phyloP scores from a whole-genome alignment of 2,329 filamentous ascomycete genomes.

The Colletotrichum falcatum region DNA sequence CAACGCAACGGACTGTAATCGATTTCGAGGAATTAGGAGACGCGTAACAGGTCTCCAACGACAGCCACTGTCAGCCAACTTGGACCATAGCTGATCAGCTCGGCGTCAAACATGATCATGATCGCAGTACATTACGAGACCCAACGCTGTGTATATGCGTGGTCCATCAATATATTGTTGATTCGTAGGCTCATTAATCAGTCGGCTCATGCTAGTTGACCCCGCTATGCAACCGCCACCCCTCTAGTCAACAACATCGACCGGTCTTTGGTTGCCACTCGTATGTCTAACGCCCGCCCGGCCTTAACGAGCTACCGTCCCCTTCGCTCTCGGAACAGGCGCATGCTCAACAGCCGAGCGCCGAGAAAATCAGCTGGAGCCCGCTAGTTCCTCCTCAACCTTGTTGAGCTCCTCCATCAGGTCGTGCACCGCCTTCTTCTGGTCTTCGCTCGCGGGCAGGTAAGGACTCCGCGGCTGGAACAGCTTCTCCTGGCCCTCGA shows the following conservation, averaged over 20 bases:
- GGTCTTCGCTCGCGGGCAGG: slow-evolving; percentile 58
- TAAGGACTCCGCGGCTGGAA: slow-evolving; percentile 73
- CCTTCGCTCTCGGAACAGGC: background rate
- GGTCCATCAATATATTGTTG: too few relatives aligned
- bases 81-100: background rate
- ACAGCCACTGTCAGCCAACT: too few relatives aligned
- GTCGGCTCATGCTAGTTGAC: background rate
- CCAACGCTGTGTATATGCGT: slow-evolving; percentile 1
- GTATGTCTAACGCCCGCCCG: background rate
- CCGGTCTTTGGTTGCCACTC: too few relatives aligned
- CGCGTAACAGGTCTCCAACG: too few relatives aligned
- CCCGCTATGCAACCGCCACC: background rate
- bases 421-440: slow-evolving; percentile 55
- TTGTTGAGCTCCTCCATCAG: slow-evolving; percentile 58
- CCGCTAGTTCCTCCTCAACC: slow-evolving; percentile 51
- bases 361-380: slow-evolving; percentile 14
- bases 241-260: background rate
- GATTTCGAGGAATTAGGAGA: too few relatives aligned
- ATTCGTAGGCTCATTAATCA: background rate
- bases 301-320: background rate
- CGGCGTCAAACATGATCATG: too few relatives aligned
- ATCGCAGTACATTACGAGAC: background rate
- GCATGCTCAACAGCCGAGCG: background rate
- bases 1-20: too few relatives aligned
- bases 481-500: slow-evolving; percentile 69